phyloP scores from a whole-genome alignment of 441 rosid species.

The Omphalea diandra region DNA sequence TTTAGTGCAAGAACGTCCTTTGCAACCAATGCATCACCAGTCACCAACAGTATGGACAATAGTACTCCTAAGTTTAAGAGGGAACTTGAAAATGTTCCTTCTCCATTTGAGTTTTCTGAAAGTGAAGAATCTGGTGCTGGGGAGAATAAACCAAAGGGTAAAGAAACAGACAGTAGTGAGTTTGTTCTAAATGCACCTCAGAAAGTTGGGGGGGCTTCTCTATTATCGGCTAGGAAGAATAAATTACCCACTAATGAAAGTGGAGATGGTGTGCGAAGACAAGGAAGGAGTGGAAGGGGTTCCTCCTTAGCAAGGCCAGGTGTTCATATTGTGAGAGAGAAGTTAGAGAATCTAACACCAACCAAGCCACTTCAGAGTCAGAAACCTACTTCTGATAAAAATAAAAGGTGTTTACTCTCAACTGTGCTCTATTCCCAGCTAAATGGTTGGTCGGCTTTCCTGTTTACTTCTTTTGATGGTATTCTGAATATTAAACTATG shows the following conservation, averaged over 20 bases:
- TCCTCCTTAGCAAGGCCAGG: conserved; percentile 51
- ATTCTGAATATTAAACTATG: conserved; percentile 11
- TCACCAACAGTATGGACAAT: conserved; percentile 41
- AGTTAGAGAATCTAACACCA: conserved; percentile 53
- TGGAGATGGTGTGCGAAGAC: conserved; percentile 72
- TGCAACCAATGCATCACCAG: conserved; percentile 46
- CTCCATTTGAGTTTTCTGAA: conserved; percentile 76
- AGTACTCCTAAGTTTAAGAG: conserved; percentile 52
- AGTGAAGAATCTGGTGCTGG: conserved; percentile 93
- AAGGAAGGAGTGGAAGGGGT: conserved; percentile 76
- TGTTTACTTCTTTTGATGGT: neutral
- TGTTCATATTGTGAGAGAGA: conserved; percentile 53
- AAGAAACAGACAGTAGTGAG: conserved; percentile 51
- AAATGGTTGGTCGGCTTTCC: neutral
- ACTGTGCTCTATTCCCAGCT: neutral
- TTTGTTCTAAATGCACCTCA: conserved; percentile 40
- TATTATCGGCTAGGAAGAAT: conserved; percentile 54
- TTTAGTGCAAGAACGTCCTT: conserved; percentile 53
- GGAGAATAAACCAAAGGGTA: conserved; percentile 64
- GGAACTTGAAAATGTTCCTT: conserved; percentile 65
- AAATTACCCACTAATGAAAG: conserved; percentile 52
- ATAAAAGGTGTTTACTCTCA: conserved; percentile 49
- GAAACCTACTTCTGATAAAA: conserved; percentile 67
- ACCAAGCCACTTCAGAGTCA: conserved; percentile 56
- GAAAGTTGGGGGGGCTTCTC: conserved; percentile 52